Evolutionary conservation across 2,329 filamentous ascomycete genomes (phyloP).

Genomic region (Apiospora koreana): DNA sequence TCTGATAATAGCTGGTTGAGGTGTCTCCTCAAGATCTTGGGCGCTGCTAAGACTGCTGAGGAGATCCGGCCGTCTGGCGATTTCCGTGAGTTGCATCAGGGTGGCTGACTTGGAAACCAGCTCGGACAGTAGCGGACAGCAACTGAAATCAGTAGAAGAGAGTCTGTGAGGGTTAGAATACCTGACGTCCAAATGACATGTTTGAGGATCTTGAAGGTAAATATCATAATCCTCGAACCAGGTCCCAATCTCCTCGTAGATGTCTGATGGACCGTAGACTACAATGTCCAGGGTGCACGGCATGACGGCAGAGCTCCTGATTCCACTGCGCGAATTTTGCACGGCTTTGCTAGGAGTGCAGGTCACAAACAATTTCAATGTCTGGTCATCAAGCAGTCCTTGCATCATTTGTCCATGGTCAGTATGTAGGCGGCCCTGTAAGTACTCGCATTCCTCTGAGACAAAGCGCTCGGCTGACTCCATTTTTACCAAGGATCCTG

Average conservation of each 20-base stretch:
- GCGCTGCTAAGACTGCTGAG: conserved; percentile 13
- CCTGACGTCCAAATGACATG: neutral
- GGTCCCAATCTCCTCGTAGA: neutral
- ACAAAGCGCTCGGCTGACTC: neutral
- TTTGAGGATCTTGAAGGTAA: conserved; percentile 13
- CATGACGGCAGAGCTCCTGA: neutral
- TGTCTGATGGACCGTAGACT: neutral
- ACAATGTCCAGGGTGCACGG: neutral
- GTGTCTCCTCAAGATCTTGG: conserved; percentile 16
- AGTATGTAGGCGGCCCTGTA: neutral
- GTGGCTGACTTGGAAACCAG: neutral
- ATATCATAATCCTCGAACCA: conserved; percentile 12
- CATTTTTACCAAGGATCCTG: neutral
- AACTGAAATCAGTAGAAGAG: neutral
- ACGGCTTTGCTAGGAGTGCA: neutral
- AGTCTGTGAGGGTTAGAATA: conserved; percentile 16
- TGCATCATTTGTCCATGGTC: conserved; percentile 1
- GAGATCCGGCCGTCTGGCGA: conserved; percentile 11
- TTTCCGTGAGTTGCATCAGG: conserved; percentile 9
- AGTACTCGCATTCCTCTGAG: neutral
- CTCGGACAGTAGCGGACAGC: neutral
- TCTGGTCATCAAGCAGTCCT: neutral
- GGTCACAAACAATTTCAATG: neutral
- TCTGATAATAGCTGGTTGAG: conserved; percentile 12
- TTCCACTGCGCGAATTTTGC: neutral